Base-by-base conservation (phyloP, 1,139 yeast genomes). In the Kodamaea suecica region DNA sequence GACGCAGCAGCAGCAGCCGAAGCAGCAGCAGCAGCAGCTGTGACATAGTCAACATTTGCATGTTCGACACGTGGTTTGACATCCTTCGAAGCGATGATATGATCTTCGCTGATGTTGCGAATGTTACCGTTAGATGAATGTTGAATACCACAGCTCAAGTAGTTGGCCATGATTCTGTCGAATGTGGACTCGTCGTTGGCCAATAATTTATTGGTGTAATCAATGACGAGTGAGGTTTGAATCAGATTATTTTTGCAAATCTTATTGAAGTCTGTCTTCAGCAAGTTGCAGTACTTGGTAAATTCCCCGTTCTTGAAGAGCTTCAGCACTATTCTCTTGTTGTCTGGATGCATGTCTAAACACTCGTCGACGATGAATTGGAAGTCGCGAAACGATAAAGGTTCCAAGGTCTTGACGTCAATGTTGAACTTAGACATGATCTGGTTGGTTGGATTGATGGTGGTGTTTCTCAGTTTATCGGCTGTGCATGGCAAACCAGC, bases 141-240 rank as follows among this genome's bases (percentile, higher is more conserved):
- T 41, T 66, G 70, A 36, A 59, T 62, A 13, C 71, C 71, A 38
- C 71, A 62, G 34, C 58, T 49, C 41, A 59, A 52, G 50, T 66
- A 68, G 54, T 70, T 66, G 27, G 62, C 59, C 63, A 70, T 62
- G 39, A 70, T 63, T 28, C 73, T 48, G 44, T 64, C 66, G 41
- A 70, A 58, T 32, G 71, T 61, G 9, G 55, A 52, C 34, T 66
- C 70, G 45, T 73, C 73, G 39, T 70, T 67, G 3, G 84, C 84
- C 38, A 78, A 59, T 49, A 70, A 54, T 35, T 63, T 55, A 50
- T 76, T 69, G 36, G 69, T 70, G 70, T 78, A 75, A 57, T 79
- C 85, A 34, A 78, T 76, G 25, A 77, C 64, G 40, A 79, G 61
- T 8, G 41, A 30, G 19, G 34, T 29, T 16, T 33, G 0, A 80